phyloP scores from a whole-genome alignment of 176 grass and related monocot species.

The Oryza glaberrima region DNA sequence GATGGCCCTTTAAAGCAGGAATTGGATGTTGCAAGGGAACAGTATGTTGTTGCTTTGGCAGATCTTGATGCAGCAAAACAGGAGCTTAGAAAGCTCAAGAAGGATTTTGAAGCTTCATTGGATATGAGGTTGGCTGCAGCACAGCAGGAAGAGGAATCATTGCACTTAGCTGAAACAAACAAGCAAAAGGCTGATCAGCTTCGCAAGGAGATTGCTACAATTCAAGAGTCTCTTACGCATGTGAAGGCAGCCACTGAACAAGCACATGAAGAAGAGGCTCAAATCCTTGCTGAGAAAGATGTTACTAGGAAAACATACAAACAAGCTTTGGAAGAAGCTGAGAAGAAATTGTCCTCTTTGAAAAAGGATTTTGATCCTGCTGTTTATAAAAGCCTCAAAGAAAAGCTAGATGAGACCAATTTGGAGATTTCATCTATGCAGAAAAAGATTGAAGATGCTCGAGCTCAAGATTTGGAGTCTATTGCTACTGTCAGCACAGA shows the following conservation, averaged over 20 bases:
- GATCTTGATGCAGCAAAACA: constrained; percentile 91
- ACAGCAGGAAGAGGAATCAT: constrained; percentile 78
- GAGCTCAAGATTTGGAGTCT: constrained; percentile 64
- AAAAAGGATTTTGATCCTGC: constrained; percentile 80
- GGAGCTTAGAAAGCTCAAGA: constrained; percentile 89
- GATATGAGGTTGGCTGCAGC: constrained; percentile 79
- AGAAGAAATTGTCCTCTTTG: constrained; percentile 70
- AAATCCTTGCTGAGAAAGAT: constrained; percentile 81
- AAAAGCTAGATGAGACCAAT: constrained; percentile 65
- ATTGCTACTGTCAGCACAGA: constrained; percentile 69
- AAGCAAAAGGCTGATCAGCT: constrained; percentile 75
- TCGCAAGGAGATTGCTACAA: constrained; percentile 61
- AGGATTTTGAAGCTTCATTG: constrained; percentile 88
- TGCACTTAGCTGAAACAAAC: constrained; percentile 66
- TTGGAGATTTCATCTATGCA: constrained; percentile 71
- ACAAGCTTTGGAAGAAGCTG: constrained; percentile 77
- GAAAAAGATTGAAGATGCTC: constrained; percentile 80
- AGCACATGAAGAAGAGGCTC: constrained; percentile 75
- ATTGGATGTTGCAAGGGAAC: constrained; percentile 74
- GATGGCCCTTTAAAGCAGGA: constrained; percentile 77
- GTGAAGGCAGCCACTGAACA: constrained; percentile 84
- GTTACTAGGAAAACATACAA: constrained; percentile 64
- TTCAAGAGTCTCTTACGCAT: constrained; percentile 72
- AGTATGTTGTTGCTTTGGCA: constrained; percentile 67
- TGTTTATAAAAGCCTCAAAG: constrained; percentile 65